phyloP scores from a whole-genome alignment of 768 basidiomycete genomes.

The Amanita molliuscula region DNA sequence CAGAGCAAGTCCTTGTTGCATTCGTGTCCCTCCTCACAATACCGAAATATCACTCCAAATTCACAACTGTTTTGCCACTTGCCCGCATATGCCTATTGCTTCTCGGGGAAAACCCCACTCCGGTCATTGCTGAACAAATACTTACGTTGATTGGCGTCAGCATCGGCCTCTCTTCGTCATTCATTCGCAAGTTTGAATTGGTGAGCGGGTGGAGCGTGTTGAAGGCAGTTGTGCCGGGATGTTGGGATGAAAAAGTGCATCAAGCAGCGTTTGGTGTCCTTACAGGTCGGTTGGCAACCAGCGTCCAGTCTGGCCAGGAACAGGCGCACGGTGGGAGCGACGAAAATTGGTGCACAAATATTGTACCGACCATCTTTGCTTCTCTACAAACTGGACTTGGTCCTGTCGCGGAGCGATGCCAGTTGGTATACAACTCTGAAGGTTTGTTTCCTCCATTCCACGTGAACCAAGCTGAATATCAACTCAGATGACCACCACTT shows the following conservation, averaged over 20 bases:
- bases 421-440: constrained; percentile 18
- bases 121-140: constrained; percentile 48
- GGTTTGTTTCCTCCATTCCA: not conserved
- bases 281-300: constrained; percentile 29
- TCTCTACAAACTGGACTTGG: constrained; percentile 52
- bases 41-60: constrained; percentile 53
- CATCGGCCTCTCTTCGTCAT: constrained; percentile 45
- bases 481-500: constrained; percentile 8
- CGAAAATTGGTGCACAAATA: constrained; percentile 50
- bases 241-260: constrained; percentile 65
- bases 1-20: constrained; percentile 55
- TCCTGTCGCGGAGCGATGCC: constrained; percentile 21
- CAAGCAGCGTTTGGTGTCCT: constrained; percentile 60
- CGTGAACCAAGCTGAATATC: not conserved
- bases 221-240: constrained; percentile 51
- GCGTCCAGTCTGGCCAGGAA: not conserved
- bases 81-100: constrained; percentile 73
- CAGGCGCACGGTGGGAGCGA: constrained; percentile 15
- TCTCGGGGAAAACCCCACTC: constrained; percentile 63
- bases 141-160: constrained; percentile 50
- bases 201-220: constrained; percentile 78
- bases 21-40: constrained; percentile 53
- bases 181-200: constrained; percentile 74
- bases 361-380: constrained; percentile 63
- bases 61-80: constrained; percentile 64